Evolutionary conservation across 345 rosid species (phyloP).

Genomic region (Bruguiera gymnorhiza): DNA sequence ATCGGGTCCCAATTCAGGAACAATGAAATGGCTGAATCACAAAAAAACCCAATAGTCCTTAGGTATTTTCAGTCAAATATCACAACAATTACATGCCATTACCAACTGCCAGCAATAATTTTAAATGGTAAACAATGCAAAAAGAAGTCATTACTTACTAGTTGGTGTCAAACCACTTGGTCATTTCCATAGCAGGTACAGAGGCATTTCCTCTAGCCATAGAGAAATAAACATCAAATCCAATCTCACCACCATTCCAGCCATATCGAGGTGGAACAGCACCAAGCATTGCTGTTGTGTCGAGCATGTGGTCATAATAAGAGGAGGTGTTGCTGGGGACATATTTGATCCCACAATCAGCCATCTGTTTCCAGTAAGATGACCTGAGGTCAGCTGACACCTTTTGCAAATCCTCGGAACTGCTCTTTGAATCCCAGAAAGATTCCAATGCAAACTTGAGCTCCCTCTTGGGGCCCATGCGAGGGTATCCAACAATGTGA

Average conservation of each 20-base stretch:
- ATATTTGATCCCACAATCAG: slow-evolving; percentile 75
- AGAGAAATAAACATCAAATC: slow-evolving; percentile 76
- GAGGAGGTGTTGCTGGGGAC: slow-evolving; percentile 97
- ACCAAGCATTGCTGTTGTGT: slow-evolving; percentile 91
- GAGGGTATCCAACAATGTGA: slow-evolving; percentile 98
- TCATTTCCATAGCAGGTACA: slow-evolving; percentile 99
- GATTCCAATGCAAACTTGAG: slow-evolving; percentile 96
- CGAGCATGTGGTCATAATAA: slow-evolving; percentile 84
- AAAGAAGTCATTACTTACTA: slow-evolving; percentile 60
- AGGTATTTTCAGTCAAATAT: neutral
- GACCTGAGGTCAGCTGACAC: slow-evolving; percentile 84
- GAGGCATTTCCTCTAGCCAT: slow-evolving; percentile 99
- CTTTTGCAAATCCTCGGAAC: slow-evolving; percentile 77
- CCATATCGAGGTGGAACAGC: slow-evolving; percentile 92
- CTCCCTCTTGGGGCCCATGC: slow-evolving; percentile 99
- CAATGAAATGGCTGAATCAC: slow-evolving; percentile 78
- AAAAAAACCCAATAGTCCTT: neutral
- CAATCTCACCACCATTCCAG: slow-evolving; percentile 86
- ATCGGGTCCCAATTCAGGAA: slow-evolving; percentile 94
- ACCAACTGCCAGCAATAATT: neutral
- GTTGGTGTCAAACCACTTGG: slow-evolving; percentile 99
- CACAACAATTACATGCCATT: neutral
- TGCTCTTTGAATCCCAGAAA: slow-evolving; percentile 97
- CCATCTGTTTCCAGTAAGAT: slow-evolving; percentile 93
- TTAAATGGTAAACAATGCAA: too few relatives aligned